These are phyloP conservation scores for Polysphondylium violaceum DNA, from an alignment of 78 protist genomes.

Conservation along the genomic window DNA sequence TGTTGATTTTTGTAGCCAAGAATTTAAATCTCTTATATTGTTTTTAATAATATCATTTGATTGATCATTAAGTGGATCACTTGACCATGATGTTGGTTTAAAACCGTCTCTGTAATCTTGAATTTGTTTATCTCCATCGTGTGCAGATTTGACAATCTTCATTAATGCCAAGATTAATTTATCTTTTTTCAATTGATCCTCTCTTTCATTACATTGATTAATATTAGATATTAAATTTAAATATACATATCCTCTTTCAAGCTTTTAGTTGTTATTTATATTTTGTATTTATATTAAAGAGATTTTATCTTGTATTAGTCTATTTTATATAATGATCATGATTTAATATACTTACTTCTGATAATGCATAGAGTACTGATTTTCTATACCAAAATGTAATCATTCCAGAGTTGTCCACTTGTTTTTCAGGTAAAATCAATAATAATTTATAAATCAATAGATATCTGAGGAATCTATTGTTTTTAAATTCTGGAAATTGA, in stretches of 20 bases:
- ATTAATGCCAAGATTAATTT: too few relatives aligned
- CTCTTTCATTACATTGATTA: background rate
- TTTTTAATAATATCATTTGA: background rate
- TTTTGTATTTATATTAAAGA: background rate
- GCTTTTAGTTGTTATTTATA: background rate
- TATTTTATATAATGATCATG: too few relatives aligned
- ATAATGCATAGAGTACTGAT: constrained; percentile 27
- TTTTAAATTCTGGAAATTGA: constrained; percentile 21
- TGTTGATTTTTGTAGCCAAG: too few relatives aligned
- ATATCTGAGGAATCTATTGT: constrained; percentile 19
- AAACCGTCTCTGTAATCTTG: constrained; percentile 50
- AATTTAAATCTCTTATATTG: too few relatives aligned
- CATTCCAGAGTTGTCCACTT: background rate
- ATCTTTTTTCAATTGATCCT: background rate
- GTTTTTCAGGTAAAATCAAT: background rate
- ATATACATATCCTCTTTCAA: too few relatives aligned
- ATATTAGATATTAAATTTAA: too few relatives aligned
- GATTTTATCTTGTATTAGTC: background rate
- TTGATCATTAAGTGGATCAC: background rate
- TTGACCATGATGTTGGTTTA: constrained; percentile 24
- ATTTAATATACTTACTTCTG: too few relatives aligned
- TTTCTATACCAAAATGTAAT: constrained; percentile 11
- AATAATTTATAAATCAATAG: constrained; percentile 2
- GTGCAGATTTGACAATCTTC: constrained; percentile 46
- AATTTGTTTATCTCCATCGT: constrained; percentile 71